Conservation (phyloP, 2,329 filamentous ascomycete species). For the Fusarium poae region DNA sequence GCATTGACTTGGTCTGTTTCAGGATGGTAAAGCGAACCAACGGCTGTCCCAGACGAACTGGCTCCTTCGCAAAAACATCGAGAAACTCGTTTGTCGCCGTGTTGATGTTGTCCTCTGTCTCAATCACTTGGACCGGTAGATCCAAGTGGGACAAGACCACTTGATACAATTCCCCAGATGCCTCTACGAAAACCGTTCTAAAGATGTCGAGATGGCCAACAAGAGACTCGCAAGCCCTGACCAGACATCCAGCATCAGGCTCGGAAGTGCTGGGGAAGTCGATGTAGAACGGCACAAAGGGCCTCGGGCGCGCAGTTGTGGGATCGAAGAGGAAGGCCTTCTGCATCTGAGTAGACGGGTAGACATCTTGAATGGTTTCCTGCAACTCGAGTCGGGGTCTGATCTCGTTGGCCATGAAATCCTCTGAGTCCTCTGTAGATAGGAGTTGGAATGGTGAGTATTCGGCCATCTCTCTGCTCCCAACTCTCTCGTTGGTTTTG, state of each 20-base stretch:
- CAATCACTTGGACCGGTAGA: conserved; percentile 2
- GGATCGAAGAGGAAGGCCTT: conserved; percentile 15
- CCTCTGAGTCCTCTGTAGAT: not conserved
- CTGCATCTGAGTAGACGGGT: conserved; percentile 7
- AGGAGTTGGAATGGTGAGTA: conserved; percentile 7
- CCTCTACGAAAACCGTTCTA: conserved; percentile 17
- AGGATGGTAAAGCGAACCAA: conserved; percentile 16
- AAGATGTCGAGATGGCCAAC: conserved; percentile 18
- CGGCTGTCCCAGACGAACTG: not conserved
- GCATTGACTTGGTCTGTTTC: conserved; percentile 14
- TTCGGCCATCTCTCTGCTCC: not conserved
- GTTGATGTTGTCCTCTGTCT: conserved; percentile 6
- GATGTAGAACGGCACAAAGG: conserved; percentile 4
- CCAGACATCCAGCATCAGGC: not conserved
- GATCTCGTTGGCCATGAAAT: conserved; percentile 1
- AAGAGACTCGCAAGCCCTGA: not conserved
- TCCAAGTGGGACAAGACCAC: conserved; percentile 12
- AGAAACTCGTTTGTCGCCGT: conserved; percentile 5
- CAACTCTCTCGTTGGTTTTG: not conserved
- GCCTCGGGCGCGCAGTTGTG: not conserved
- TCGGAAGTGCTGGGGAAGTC: conserved; percentile 10
- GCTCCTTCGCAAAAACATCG: not conserved
- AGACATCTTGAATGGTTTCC: not conserved
- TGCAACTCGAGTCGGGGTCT: not conserved
- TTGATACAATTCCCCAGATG: conserved; percentile 7